phyloP scores from a whole-genome alignment of 257 asterid genomes.

The Solanum peruvianum region DNA sequence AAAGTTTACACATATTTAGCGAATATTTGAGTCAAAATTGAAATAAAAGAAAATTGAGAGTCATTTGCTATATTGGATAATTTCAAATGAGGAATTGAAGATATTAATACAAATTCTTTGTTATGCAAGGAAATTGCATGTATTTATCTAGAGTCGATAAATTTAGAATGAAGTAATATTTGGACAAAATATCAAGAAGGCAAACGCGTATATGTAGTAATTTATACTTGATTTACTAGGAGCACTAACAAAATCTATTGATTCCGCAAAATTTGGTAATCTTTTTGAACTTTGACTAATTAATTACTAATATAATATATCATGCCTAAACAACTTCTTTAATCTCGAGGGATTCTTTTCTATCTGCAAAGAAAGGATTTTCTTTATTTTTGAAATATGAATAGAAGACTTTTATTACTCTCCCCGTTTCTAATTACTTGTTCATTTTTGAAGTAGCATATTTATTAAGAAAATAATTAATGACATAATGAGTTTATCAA shows the following conservation, averaged over 20 bases:
- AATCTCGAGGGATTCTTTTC: background rate
- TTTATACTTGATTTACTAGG: background rate
- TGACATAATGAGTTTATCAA: too few relatives aligned
- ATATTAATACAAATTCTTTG: background rate
- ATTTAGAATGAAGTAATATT: background rate
- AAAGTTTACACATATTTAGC: background rate
- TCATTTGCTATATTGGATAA: background rate
- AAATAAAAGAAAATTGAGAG: too few relatives aligned
- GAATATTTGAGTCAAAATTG: background rate
- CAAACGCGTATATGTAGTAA: background rate
- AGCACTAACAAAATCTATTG: background rate
- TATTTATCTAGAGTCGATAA: background rate
- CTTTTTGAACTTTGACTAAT: background rate
- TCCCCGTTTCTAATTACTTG: too few relatives aligned
- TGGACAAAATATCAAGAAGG: background rate
- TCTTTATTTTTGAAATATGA: too few relatives aligned
- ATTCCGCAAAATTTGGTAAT: rapidly evolving
- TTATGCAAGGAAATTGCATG: background rate
- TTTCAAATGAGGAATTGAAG: background rate
- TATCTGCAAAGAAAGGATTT: background rate
- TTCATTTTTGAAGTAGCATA: rapidly evolving
- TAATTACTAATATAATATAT: too few relatives aligned
- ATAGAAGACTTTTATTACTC: background rate
- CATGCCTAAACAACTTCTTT: too few relatives aligned
- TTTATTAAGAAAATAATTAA: too few relatives aligned